These are phyloP conservation scores for Corchorus olitorius DNA, from an alignment of 345 rosid species.

Conservation along the genomic window DNA sequence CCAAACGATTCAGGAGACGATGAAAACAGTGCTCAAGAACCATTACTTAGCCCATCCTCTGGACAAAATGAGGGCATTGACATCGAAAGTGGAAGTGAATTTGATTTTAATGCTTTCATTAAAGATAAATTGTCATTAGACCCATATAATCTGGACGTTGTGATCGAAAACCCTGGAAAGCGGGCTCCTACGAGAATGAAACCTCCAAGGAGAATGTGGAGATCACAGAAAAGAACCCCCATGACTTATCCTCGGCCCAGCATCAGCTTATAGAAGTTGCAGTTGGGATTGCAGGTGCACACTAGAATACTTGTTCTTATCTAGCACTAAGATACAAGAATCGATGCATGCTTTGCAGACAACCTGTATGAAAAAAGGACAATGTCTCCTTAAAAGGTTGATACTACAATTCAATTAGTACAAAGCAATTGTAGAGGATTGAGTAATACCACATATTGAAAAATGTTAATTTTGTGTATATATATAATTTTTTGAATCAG, in stretches of 20 bases:
- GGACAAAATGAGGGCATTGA: conserved; percentile 35
- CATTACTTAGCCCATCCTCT: conserved; percentile 17
- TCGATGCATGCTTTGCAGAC: background rate
- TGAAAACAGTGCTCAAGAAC: conserved; percentile 29
- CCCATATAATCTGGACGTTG: conserved; percentile 53
- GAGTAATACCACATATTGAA: background rate
- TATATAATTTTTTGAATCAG: background rate
- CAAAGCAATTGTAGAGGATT: background rate
- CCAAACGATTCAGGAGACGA: conserved; percentile 26
- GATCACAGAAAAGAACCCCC: conserved; percentile 30
- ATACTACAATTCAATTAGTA: background rate
- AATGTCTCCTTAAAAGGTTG: background rate
- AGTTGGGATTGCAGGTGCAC: background rate
- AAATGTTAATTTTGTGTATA: background rate
- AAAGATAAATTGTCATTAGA: conserved; percentile 55
- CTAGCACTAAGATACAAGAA: background rate
- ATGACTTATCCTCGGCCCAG: conserved; percentile 12
- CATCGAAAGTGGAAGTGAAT: conserved; percentile 37
- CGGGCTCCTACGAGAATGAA: conserved; percentile 23
- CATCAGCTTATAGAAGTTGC: background rate
- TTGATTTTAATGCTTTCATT: conserved; percentile 68
- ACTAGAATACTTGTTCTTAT: background rate
- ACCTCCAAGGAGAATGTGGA: conserved; percentile 46
- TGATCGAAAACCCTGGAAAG: conserved; percentile 39
- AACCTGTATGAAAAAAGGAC: background rate